phyloP scores from a whole-genome alignment of 1,284 basidiomycete species.

The Cutaneotrichosporon sp. region DNA sequence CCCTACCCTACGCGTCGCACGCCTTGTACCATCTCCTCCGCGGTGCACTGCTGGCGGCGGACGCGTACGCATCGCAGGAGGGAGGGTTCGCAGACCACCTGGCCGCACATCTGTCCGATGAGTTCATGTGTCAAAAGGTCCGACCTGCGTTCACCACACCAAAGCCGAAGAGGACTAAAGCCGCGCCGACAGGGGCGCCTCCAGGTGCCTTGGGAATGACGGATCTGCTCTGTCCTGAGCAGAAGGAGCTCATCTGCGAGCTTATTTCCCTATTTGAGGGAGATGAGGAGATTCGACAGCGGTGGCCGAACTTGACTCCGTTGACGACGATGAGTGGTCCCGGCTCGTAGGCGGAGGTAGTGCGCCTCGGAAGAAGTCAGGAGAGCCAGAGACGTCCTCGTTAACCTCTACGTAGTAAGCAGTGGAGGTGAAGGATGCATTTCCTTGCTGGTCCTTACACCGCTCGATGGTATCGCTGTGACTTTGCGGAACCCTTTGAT shows the following conservation, averaged over 20 bases:
- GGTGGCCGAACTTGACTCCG: slow-evolving; percentile 11
- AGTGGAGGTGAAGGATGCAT: too few relatives aligned
- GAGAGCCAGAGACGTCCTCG: too few relatives aligned
- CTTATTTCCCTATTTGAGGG: slow-evolving; percentile 16
- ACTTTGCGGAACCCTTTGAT: too few relatives aligned
- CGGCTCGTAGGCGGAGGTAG: background rate
- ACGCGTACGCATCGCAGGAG: slow-evolving; percentile 1
- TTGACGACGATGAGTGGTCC: background rate
- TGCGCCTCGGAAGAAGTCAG: too few relatives aligned
- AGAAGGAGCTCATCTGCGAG: slow-evolving; percentile 17
- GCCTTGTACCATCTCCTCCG: slow-evolving; percentile 12
- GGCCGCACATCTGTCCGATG: slow-evolving; percentile 21
- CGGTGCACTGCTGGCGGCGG: slow-evolving; percentile 2
- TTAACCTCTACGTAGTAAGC: too few relatives aligned
- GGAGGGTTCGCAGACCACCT: slow-evolving; percentile 9
- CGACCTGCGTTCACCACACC: background rate
- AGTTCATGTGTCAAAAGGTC: slow-evolving; percentile 22
- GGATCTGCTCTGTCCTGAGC: background rate
- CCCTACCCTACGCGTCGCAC: slow-evolving; percentile 9
- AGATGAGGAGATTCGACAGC: slow-evolving; percentile 20
- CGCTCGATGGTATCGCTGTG: too few relatives aligned
- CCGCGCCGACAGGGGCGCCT: background rate
- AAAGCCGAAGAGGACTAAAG: background rate
- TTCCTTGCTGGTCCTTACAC: too few relatives aligned
- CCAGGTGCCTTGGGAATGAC: background rate